Conservation (phyloP, 106 monocot genomes). For the Iris macrosiphon region DNA sequence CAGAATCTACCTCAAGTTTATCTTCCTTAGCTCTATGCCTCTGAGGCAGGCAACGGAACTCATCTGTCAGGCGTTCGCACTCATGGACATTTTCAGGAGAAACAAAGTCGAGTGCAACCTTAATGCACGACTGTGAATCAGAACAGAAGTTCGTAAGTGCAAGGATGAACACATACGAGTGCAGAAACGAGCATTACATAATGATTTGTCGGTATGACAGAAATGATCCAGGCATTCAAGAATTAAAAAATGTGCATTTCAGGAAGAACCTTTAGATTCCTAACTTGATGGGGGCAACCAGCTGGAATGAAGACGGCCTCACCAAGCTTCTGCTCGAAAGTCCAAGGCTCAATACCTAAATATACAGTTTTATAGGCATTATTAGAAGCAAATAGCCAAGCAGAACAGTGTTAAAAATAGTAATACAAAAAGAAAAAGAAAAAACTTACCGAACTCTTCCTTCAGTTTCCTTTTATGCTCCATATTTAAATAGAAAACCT, state of each 20-base stretch:
- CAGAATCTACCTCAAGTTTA: conserved; percentile 61
- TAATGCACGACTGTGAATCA: conserved; percentile 63
- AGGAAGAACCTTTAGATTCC: conserved; percentile 52
- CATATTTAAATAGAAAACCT: conserved; percentile 55
- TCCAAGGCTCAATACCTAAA: conserved; percentile 81
- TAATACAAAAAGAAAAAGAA: background rate
- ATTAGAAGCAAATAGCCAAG: background rate
- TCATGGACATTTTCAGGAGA: conserved; percentile 76
- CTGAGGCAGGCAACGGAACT: conserved; percentile 55
- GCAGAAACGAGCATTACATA: background rate
- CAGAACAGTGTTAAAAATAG: background rate
- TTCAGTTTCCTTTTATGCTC: conserved; percentile 71
- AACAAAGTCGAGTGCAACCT: conserved; percentile 89
- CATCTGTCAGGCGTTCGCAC: conserved; percentile 55
- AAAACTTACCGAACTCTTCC: conserved; percentile 58
- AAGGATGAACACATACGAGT: background rate
- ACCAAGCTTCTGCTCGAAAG: conserved; percentile 77
- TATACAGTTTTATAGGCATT: background rate
- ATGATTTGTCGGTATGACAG: too few species aligned
- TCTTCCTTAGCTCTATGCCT: conserved; percentile 79
- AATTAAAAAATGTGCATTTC: background rate
- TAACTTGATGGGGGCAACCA: conserved; percentile 87
- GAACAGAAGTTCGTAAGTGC: background rate
- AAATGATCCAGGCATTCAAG: too few species aligned
- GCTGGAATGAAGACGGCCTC: conserved; percentile 81